Evolutionary conservation across 768 basidiomycete genomes (phyloP), one percentile per base, ranked within the genome.

Genomic region (Lyophyllum semitale): DNA sequence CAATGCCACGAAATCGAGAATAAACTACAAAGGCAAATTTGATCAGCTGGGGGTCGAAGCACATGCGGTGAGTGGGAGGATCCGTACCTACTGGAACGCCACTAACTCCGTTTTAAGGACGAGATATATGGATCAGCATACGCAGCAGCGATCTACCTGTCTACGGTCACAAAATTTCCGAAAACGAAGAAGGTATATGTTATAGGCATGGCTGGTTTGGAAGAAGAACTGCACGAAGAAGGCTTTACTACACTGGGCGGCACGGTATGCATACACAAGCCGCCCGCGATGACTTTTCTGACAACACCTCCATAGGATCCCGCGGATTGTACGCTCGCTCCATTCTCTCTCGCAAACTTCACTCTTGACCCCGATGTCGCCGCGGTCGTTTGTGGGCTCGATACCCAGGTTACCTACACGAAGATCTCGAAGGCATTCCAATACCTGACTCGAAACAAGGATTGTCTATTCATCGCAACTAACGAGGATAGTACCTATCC

Each of bases 71-170:
- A 71, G 91, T 55, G 30, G 18, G 48, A 18, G 27, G 22, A 15
- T 25, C 22, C 46, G 40, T 32, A 23, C 41, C 23, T n/a, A 25
- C 12, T 32, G 42, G 18, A 40, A n/a, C 46, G 29, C 33, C 35
- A 43, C 20, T 46, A 54, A 58, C n/a, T 44, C 45, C 51, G 50
- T 41, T 20, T 23, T 53, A 61, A 98, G 96, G 92, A 97, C 57
- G 97, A 98, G 68, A 93, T 98, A 51, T 98, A 93, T 62, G 93
- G 95, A 48, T 98, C 96, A 6, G 96, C 95, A 2, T 98, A 91
- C 61, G 77, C 81, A 38, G 75, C 80, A 8, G 79, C 81, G n/a
- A 77, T 80, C 1, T 81, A 98, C 71, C 74, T 98, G 23, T 95
- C 95, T 0, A 85, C 91, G 37, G 89, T 98, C 12, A 78, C 95